Evolutionary conservation across 1,139 yeast genomes (phyloP), one percentile per base, ranked within the genome.

Genomic region (Meyerozyma carpophila): DNA sequence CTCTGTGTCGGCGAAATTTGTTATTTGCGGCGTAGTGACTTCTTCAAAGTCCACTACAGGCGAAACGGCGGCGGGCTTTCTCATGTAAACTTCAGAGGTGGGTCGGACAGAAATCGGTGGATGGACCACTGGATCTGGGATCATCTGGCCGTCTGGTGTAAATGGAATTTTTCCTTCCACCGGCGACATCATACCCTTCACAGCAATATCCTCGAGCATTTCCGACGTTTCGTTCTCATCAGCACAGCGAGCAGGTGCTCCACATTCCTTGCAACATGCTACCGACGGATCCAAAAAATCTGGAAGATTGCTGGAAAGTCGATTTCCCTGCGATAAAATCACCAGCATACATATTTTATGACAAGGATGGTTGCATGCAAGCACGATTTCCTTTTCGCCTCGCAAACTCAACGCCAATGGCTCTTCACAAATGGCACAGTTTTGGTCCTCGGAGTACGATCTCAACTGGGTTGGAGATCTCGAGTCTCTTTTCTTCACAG

Each of bases 381-480:
- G 52, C 39, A 55, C 59, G 18, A 64, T 44, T n/a, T 58, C 47
- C 13, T 51, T 52, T 38, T 63, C 67, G 8, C 64, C 66, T 2
- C 48, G 48, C 13, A 50, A 43, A 25, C 37, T 42, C 8, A 37
- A 29, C 4, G 49, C 44, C 31, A 66, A 49, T 3, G 47, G 49
- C 24, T 61, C 67, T n/a, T 58, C 52, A 44, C 71, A 66, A 36
- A 65, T 59, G 8, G 67, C 58, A 50, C 71, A 66, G 36, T 14
- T 26, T 10, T 28, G 24, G 25, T 11, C 24, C 11, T 36, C 41
- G 13, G 21, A 5, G 14, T 16, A 21, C 9, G 36, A 26, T 10
- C 21, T 28, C 11, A 40, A 39, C n/a, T 34, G 16, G 13, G 40
- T 14, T 7, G 42, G 40, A 25, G 40, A 37, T 13, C 34, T 25